Evolutionary conservation across 345 rosid genomes (phyloP), one percentile per base, ranked within the genome.

Genomic region (Geranium rotundifolium): DNA sequence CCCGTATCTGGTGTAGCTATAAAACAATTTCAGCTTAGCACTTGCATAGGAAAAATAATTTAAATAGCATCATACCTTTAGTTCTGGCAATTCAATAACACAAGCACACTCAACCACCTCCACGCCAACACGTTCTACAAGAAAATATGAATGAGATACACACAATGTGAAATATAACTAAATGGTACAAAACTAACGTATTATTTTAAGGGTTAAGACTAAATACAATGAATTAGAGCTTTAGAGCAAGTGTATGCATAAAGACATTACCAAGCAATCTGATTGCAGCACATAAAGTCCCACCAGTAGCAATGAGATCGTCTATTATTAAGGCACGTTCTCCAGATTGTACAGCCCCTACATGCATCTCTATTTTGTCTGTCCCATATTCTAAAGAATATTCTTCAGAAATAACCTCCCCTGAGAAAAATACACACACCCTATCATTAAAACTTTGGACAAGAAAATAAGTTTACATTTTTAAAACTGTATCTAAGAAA

Each of bases 261-360:
- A 64, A 23, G 50, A 17, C 46, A 62, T 10, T 86, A 93, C 99
- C 99, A 23, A 93, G 92, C 60, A 93, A 97, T 56, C 73, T 91
- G 86, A 86, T 77, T 49, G 99, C 99, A 68, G 99, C 99, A 70
- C 73, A 59, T 60, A 93, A 79, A 55, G 99, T 93, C n/a, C 99
- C 99, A 59, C 99, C 99, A 1, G 99, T 93, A 54, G 99, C 99
- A 73, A 93, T 79, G 57, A 93, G 97, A 71, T 93, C 99, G 62
- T 93, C 99, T 4, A 90, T 78, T 17, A 93, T 78, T 73, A 93
- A 73, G 58, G 90, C 97, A 58, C 82, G 88, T 58, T 93, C 99
- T 62, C 97, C 97, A 5, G 77, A 80, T 78, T 90, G 78, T 50
- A 93, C 96, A 5, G 96, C 99, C 69, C 97, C 99, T 17, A 83